Conservation (phyloP, 116 monocot species). For the Dioscorea cayenensis region DNA sequence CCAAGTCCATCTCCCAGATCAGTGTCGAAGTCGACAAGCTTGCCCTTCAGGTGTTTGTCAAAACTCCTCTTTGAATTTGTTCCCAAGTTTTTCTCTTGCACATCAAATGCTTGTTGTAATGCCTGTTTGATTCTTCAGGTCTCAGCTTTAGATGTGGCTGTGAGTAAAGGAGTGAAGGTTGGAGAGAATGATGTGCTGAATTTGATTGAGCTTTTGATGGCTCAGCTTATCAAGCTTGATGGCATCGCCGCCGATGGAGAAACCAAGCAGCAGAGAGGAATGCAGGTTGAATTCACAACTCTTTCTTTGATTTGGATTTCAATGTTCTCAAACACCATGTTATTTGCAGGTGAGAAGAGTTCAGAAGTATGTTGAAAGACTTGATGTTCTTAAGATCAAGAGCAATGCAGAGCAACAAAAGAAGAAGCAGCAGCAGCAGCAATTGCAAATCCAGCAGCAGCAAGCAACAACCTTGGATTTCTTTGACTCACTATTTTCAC, state of each 20-base stretch:
- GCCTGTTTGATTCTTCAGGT: conserved; percentile 28
- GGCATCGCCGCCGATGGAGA: conserved; percentile 61
- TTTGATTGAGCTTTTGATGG: conserved; percentile 82
- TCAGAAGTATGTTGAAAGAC: conserved; percentile 82
- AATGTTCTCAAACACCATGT: background rate
- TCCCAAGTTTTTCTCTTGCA: background rate
- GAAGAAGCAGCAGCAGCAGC: background rate
- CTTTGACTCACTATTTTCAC: conserved; percentile 55
- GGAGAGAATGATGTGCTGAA: conserved; percentile 55
- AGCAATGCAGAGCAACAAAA: conserved; percentile 21
- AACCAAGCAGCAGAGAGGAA: conserved; percentile 55
- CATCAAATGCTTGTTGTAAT: background rate
- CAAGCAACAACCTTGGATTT: conserved; percentile 52
- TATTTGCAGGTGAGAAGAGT: conserved; percentile 65
- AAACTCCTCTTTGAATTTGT: background rate
- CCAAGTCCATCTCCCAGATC: conserved; percentile 48
- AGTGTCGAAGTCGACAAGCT: conserved; percentile 59
- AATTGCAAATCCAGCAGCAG: conserved; percentile 17
- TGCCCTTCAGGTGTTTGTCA: conserved; percentile 41
- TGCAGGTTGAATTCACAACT: conserved; percentile 42
- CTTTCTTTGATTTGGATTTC: background rate
- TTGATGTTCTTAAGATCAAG: conserved; percentile 74
- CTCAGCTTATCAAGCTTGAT: conserved; percentile 74
- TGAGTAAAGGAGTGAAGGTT: conserved; percentile 68
- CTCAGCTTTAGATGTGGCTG: conserved; percentile 49